Percentiles rank a stretch among this genome's conserved stretches.
Conservation (phyloP, 2,329 filamentous ascomycete species). For the Alternaria rosae region DNA sequence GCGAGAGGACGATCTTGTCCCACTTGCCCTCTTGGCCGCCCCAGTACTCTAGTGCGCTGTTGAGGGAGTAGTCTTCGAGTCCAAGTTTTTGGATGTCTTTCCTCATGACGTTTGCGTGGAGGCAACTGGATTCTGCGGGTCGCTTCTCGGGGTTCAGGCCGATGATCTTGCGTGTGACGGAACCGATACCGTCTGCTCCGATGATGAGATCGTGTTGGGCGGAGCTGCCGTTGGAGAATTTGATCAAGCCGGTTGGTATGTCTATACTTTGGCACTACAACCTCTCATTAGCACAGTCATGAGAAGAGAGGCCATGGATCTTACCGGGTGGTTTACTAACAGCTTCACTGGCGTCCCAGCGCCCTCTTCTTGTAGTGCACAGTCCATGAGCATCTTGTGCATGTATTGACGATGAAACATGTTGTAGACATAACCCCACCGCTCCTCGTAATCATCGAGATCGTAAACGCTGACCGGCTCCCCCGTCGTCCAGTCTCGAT, state of each 20-base stretch:
- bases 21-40: slow-evolving; percentile 68
- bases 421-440: slow-evolving; percentile 69
- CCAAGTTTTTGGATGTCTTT: slow-evolving; percentile 67
- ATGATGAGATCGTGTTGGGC: slow-evolving; percentile 67
- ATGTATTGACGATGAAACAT: slow-evolving; percentile 76
- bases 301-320: neutral
- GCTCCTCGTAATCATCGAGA: slow-evolving; percentile 69
- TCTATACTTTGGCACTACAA: slow-evolving; percentile 62
- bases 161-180: slow-evolving; percentile 67
- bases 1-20: slow-evolving; percentile 75
- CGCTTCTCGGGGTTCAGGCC: slow-evolving; percentile 67
- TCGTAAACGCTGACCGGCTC: slow-evolving; percentile 70
- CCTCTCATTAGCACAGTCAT: neutral
- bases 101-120: slow-evolving; percentile 70
- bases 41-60: slow-evolving; percentile 73
- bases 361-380: slow-evolving; percentile 61
- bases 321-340: slow-evolving; percentile 61
- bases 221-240: slow-evolving; percentile 56
- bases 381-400: slow-evolving; percentile 71
- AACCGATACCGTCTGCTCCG: slow-evolving; percentile 73
- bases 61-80: slow-evolving; percentile 67
- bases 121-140: slow-evolving; percentile 67
- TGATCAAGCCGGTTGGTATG: slow-evolving; percentile 50
- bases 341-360: slow-evolving; percentile 63
- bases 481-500: slow-evolving; percentile 73